Percentiles rank a stretch among this genome's conserved stretches.
Conservation (phyloP, 2,329 filamentous ascomycete species). For the Pseudogymnoascus sp. region DNA sequence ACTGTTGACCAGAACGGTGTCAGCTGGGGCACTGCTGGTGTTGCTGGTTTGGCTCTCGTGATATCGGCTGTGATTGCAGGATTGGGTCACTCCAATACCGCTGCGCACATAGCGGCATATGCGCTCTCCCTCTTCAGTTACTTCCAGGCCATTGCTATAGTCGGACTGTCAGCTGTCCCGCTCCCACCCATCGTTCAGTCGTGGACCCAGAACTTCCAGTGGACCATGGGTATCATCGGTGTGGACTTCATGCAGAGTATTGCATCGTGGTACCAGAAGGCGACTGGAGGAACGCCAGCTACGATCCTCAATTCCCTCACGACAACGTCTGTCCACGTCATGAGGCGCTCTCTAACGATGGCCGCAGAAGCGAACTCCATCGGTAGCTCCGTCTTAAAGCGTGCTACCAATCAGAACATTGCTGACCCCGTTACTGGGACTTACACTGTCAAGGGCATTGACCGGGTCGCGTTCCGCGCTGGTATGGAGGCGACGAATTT, state of each 20-base stretch:
- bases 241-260: conserved; percentile 81
- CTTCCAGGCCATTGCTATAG: conserved; percentile 88
- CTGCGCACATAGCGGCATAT: conserved; percentile 88
- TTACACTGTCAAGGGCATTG: conserved; percentile 69
- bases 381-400: conserved; percentile 22
- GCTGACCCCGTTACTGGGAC: conserved; percentile 48
- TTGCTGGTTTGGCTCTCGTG: conserved; percentile 74
- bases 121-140: conserved; percentile 87
- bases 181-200: conserved; percentile 82
- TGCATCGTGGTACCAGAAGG: conserved; percentile 91
- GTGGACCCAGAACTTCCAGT: conserved; percentile 97
- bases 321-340: conserved; percentile 74
- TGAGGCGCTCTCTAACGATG: conserved; percentile 37
- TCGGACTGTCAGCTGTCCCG: conserved; percentile 73
- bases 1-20: conserved; percentile 84
- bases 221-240: conserved; percentile 93
- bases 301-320: conserved; percentile 67
- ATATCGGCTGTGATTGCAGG: conserved; percentile 86
- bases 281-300: conserved; percentile 79
- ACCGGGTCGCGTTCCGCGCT: conserved; percentile 80
- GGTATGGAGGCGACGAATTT: conserved; percentile 85
- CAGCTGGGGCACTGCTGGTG: conserved; percentile 81
- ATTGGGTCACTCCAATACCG: conserved; percentile 85
- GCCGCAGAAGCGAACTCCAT: conserved; percentile 10
- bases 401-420: conserved; percentile 46